Evolutionary conservation across 106 monocot genomes (phyloP).

Genomic region (Allium fistulosum): DNA sequence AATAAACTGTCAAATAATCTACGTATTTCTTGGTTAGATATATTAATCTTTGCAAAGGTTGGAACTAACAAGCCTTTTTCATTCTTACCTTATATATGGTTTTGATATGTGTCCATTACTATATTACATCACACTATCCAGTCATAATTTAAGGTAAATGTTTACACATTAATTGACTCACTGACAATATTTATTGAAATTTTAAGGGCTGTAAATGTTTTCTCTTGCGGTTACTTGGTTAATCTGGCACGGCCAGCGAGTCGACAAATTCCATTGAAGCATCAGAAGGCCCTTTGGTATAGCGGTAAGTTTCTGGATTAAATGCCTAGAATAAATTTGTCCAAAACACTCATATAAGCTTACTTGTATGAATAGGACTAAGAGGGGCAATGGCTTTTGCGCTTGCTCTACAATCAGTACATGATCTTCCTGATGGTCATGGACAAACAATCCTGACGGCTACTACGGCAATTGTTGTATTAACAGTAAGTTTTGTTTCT

Average conservation of each 20-base stretch:
- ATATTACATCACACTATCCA: too few relatives aligned
- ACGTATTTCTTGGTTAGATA: too few relatives aligned
- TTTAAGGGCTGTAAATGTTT: conserved; percentile 91
- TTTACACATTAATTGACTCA: too few relatives aligned
- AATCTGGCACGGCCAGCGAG: conserved; percentile 71
- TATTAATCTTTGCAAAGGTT: too few relatives aligned
- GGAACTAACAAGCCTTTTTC: too few relatives aligned
- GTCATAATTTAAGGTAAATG: too few relatives aligned
- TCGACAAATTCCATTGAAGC: conserved; percentile 69
- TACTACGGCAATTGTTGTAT: conserved; percentile 91
- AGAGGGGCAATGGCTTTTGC: conserved; percentile 99
- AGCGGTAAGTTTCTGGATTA: conserved; percentile 51
- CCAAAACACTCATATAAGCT: not conserved
- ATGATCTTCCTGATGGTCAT: conserved; percentile 98
- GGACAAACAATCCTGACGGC: conserved; percentile 92
- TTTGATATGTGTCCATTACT: too few relatives aligned
- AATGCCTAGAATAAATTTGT: not conserved
- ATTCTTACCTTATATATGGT: too few relatives aligned
- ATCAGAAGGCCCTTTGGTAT: conserved; percentile 98
- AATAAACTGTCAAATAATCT: too few relatives aligned
- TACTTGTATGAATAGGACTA: conserved; percentile 48
- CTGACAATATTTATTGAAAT: too few relatives aligned
- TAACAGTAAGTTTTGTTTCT: conserved; percentile 53
- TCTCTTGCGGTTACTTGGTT: conserved; percentile 85
- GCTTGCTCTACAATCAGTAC: conserved; percentile 94